Evolutionary conservation across 2,329 filamentous ascomycete genomes (phyloP).

Genomic region (Trichophaea hybrida): DNA sequence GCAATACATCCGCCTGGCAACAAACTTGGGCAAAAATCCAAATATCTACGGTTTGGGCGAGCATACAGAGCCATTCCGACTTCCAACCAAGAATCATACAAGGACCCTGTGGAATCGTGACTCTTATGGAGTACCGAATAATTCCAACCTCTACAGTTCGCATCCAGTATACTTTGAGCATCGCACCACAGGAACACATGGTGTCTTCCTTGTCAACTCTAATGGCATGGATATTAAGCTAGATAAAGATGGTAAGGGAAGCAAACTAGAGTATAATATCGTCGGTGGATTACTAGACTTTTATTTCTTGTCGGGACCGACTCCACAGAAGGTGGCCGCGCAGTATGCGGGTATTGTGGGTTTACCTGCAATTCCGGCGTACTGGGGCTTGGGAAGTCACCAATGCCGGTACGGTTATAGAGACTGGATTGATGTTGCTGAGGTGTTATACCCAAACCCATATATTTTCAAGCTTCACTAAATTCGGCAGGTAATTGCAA

Average conservation of each 20-base stretch:
- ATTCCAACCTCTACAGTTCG: conserved; percentile 55
- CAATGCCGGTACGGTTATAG: conserved; percentile 39
- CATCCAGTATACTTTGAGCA: conserved; percentile 68
- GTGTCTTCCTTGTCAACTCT: conserved; percentile 57
- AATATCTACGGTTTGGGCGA: conserved; percentile 69
- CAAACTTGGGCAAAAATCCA: conserved; percentile 51
- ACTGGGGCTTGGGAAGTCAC: conserved; percentile 41
- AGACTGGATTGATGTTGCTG: conserved; percentile 25
- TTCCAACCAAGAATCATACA: conserved; percentile 54
- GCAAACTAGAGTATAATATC: conserved; percentile 63
- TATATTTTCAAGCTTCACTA: neutral
- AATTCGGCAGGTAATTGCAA: conserved; percentile 42
- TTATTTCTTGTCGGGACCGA: conserved; percentile 39
- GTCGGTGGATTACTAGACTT: conserved; percentile 57
- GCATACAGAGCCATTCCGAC: conserved; percentile 54
- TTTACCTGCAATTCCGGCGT: conserved; percentile 37
- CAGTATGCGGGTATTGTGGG: conserved; percentile 40
- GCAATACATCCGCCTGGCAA: conserved; percentile 61
- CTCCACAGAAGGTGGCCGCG: conserved; percentile 35
- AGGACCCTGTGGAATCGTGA: conserved; percentile 58
- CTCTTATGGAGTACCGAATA: conserved; percentile 45
- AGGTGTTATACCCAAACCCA: conserved; percentile 5
- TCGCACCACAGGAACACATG: conserved; percentile 43
- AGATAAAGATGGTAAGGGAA: conserved; percentile 44
- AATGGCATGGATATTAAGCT: conserved; percentile 68